Conservation (phyloP, 2,329 filamentous ascomycete species). For the Colletotrichum sojae region DNA sequence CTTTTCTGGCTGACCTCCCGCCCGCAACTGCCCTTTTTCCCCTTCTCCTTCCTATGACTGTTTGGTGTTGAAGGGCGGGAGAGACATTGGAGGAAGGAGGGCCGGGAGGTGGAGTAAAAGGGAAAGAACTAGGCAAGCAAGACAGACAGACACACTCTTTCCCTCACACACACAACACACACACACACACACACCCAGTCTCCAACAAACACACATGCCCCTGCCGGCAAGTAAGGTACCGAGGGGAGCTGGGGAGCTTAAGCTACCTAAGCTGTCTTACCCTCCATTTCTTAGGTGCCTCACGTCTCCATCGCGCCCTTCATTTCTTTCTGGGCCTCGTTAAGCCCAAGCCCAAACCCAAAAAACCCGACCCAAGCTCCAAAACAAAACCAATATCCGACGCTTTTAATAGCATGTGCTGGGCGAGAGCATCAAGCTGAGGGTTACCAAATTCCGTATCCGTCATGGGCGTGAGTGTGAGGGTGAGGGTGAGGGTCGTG, state of each 20-base stretch:
- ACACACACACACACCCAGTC: background rate
- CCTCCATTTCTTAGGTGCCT: no score
- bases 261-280: no score
- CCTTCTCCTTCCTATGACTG: background rate
- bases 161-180: no score
- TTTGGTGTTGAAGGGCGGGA: slow-evolving; percentile 3
- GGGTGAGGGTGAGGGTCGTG: no score
- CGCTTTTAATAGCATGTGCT: background rate
- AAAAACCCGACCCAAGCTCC: no score
- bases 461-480: no score
- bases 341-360: no score
- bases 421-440: no score
- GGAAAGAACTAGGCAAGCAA: background rate
- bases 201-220: background rate
- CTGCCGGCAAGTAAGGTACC: background rate
- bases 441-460: no score
- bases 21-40: background rate
- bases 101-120: background rate
- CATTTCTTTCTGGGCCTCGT: background rate
- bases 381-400: slow-evolving; percentile 2
- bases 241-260: background rate
- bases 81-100: background rate
- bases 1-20: slow-evolving; percentile 3
- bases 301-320: background rate
- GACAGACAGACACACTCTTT: background rate